Conservation (phyloP, 2,329 filamentous ascomycete genomes). For the Scleromitrula shiraiana region DNA sequence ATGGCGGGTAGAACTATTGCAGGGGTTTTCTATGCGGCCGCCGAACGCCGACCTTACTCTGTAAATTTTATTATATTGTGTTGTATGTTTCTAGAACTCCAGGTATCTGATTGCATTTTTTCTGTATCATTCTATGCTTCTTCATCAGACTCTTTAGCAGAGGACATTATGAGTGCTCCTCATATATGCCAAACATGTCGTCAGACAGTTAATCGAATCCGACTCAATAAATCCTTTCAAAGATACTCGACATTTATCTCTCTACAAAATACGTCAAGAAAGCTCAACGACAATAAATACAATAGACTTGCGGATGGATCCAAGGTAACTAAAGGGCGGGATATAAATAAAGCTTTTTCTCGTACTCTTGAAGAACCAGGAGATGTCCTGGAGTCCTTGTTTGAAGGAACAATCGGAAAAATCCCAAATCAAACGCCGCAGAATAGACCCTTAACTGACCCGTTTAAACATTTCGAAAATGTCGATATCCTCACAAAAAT, state of each 20-base stretch:
- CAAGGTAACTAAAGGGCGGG: background rate
- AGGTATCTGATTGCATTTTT: no score
- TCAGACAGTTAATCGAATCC: slow-evolving; percentile 16
- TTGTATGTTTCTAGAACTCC: no score
- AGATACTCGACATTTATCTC: slow-evolving; percentile 22
- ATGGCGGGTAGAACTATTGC: no score
- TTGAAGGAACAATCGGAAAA: slow-evolving; percentile 22
- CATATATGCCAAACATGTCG: slow-evolving; percentile 27
- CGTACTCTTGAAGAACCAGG: slow-evolving; percentile 11
- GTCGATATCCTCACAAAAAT: slow-evolving; percentile 23
- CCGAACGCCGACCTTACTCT: no score
- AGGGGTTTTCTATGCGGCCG: no score
- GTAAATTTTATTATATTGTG: no score
- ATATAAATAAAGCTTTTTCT: background rate
- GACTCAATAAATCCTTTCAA: slow-evolving; percentile 13
- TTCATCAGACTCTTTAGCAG: background rate
- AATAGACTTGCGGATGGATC: background rate
- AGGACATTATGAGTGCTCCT: slow-evolving; percentile 21
- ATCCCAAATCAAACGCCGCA: slow-evolving; percentile 2
- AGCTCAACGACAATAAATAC: background rate
- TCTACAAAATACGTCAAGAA: background rate
- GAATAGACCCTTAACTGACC: slow-evolving; percentile 14
- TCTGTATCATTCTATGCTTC: no score
- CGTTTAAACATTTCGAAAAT: slow-evolving; percentile 25
- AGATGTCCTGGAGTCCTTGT: slow-evolving; percentile 28